Base-by-base conservation (phyloP, 2,329 filamentous ascomycete species). In the Xylariaceae sp. region DNA sequence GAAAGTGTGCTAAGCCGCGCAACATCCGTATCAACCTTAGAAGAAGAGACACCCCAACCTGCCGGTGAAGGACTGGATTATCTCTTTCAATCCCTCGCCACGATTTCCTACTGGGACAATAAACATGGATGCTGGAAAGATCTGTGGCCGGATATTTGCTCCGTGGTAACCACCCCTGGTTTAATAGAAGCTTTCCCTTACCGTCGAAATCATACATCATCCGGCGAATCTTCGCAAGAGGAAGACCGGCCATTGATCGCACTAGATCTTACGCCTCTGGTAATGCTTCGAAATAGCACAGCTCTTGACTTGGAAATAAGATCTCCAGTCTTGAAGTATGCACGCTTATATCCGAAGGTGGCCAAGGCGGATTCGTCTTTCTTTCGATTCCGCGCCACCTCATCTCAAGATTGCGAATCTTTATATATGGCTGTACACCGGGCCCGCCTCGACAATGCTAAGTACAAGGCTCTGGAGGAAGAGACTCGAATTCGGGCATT, bases 271-370 rank as follows among this genome's bases (percentile, higher is more conserved):
- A 97, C 92, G 0, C 94, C 94, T 1, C 75, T 96, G 35, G 92
- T 97, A 7, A 87, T 91, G 58, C 84, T 97, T 53, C 83, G 92
- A 55, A 87, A 92, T 62, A 94, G 91, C 61, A 99, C 90, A 18
- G 89, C 88, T 3, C 81, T 99, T 31, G 94, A 99, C 66, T 89
- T 99, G 47, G 94, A 95, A 57, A 89, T 99, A 56, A 87, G 90
- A 44, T 96, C 92, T 6, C 89, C 89, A 1, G 87, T 91, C 22
- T 87, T 87, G 6, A 66, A 77, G 32, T 82, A 68, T 52, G 64
- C 65, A 15, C 58, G 62, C 39, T 68, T 76, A 18, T 76, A 87
- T 54, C 90, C 87, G 5, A 81, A 82, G 59, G 78, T 96, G 49
- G 80, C 76, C 51, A 79, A 72, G 71, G 63, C 85, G 44, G 85